Evolutionary conservation across 345 rosid species (phyloP).

Genomic region (Turnera subulata): DNA sequence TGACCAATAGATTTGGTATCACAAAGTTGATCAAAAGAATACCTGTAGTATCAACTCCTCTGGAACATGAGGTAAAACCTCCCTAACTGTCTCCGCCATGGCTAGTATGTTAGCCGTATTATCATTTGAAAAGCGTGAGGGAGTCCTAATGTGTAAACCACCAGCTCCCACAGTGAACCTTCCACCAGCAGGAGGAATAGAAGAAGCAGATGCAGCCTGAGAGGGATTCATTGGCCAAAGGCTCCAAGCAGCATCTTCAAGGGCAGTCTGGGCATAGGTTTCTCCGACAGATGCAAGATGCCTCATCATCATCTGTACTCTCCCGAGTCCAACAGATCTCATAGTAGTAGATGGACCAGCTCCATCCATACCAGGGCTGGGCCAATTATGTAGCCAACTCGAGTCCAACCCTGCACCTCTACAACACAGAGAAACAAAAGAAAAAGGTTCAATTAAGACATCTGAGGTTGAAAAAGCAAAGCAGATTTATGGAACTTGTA

Average conservation of each 20-base stretch:
- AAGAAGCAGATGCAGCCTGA: conserved; percentile 63
- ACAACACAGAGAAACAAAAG: conserved; percentile 20
- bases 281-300: conserved; percentile 97
- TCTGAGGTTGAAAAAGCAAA: not conserved
- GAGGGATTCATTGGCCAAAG: conserved; percentile 77
- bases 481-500: no score
- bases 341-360: conserved; percentile 86
- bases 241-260: conserved; percentile 87
- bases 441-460: not conserved
- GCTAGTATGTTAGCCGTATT: conserved; percentile 69
- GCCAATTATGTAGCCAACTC: conserved; percentile 74
- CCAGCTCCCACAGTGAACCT: conserved; percentile 51
- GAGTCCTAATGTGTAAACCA: conserved; percentile 58
- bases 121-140: conserved; percentile 46
- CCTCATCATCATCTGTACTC: conserved; percentile 99
- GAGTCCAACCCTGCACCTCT: conserved; percentile 81
- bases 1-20: no score
- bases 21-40: conserved; percentile 14
- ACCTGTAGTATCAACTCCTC: conserved; percentile 93
- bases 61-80: conserved; percentile 91
- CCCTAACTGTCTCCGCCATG: conserved; percentile 93
- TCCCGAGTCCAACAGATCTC: conserved; percentile 73
- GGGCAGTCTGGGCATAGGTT: conserved; percentile 82
- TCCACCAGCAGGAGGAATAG: conserved; percentile 41
- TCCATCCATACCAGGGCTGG: conserved; percentile 69